A percentile compares a stretch with the other conserved stretches of the same genome.
phyloP scores from a whole-genome alignment of 202 grass and related monocot species.

The Schoenoplectus tabernaemontani region DNA sequence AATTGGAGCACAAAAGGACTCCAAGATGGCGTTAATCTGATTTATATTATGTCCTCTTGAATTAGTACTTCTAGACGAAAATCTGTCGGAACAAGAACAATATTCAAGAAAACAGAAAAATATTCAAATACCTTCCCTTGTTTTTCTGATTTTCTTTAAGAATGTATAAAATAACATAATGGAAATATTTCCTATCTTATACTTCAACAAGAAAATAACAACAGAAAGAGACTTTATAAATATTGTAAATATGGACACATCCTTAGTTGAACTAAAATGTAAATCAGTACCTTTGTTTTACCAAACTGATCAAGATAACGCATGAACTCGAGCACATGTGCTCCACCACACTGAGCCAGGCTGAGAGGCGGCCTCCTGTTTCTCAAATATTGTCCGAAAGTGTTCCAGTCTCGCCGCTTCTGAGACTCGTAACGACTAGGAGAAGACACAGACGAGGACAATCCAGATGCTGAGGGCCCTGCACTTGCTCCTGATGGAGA shows the following conservation, averaged over 20 bases:
- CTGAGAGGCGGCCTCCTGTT: conserved; percentile 65
- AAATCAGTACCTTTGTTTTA: conserved; percentile 42
- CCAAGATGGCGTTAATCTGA: neutral
- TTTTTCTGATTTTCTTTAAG: neutral
- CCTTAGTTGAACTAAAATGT: neutral
- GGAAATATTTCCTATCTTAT: neutral
- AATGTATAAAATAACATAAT: neutral
- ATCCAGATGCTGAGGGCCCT: conserved; percentile 31
- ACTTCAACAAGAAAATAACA: neutral
- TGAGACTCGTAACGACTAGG: conserved; percentile 73
- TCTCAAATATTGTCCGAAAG: conserved; percentile 70
- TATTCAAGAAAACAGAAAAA: neutral
- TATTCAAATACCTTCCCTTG: neutral
- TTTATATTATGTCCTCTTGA: neutral
- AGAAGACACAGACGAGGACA: conserved; percentile 32
- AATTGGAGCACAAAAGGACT: neutral
- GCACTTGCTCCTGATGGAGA: conserved; percentile 18
- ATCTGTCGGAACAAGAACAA: neutral
- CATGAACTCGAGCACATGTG: conserved; percentile 71
- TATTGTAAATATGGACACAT: neutral
- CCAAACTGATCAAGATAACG: conserved; percentile 81
- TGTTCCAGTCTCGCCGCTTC: conserved; percentile 77
- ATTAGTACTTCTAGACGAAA: neutral
- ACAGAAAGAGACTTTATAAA: neutral
- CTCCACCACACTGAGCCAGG: conserved; percentile 54